These are phyloP conservation scores for Friedmanniomyces endolithicus DNA, from an alignment of 495 filamentous ascomycete species.

Conservation along the genomic window DNA sequence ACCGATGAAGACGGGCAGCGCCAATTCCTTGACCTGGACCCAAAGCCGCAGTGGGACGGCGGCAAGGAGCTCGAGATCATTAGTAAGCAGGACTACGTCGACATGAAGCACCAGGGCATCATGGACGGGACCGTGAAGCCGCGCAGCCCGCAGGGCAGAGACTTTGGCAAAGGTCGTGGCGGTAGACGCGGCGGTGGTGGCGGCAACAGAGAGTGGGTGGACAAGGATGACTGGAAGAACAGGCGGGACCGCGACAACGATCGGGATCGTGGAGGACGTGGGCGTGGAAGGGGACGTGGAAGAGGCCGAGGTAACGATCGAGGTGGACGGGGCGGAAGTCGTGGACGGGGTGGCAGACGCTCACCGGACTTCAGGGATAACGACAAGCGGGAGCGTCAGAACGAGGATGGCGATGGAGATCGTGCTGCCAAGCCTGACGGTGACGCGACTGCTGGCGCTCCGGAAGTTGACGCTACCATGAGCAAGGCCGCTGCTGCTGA, in stretches of 20 bases:
- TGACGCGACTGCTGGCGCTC: neutral
- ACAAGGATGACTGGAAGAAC: neutral
- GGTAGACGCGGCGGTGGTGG: conserved; percentile 6
- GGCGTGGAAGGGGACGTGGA: neutral
- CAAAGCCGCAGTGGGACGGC: conserved; percentile 48
- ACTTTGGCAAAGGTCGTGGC: conserved; percentile 2
- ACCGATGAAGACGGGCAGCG: conserved; percentile 57
- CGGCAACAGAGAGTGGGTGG: conserved; percentile 1
- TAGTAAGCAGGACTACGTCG: conserved; percentile 77
- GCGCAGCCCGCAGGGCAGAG: conserved; percentile 24
- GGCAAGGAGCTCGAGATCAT: conserved; percentile 64
- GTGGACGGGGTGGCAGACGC: neutral
- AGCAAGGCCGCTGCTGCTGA: no score
- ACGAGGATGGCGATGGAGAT: neutral
- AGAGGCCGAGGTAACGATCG: conserved; percentile 11
- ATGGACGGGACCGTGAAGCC: conserved; percentile 55
- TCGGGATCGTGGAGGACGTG: neutral
- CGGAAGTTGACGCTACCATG: neutral
- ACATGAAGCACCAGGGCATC: conserved; percentile 65
- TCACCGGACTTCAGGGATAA: neutral
- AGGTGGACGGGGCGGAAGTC: conserved; percentile 18
- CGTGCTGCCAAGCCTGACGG: neutral
- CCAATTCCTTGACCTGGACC: conserved; percentile 62
- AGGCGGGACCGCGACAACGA: conserved; percentile 4
- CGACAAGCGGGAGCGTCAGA: neutral